These are phyloP conservation scores for Moesziomyces parantarcticus DNA, from an alignment of 1,284 basidiomycete species.

Conservation along the genomic window DNA sequence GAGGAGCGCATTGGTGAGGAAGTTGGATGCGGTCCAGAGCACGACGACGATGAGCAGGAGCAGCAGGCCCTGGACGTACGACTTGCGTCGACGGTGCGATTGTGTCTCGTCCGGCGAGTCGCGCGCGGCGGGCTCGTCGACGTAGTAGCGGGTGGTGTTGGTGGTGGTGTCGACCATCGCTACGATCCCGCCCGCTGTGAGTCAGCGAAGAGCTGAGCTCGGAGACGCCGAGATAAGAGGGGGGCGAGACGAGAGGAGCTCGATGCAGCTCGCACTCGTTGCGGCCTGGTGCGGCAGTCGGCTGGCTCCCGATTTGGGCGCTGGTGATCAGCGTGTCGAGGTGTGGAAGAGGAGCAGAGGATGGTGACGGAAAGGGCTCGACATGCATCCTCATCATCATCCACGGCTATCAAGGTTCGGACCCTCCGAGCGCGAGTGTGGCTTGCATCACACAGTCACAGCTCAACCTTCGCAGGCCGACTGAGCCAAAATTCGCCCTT, in stretches of 20 bases:
- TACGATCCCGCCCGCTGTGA: no score
- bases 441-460: not conserved
- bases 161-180: slow-evolving; percentile 26
- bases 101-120: slow-evolving; percentile 5
- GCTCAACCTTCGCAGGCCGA: not conserved
- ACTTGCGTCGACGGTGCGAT: slow-evolving; percentile 28
- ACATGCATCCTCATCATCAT: no score
- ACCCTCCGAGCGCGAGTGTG: not conserved
- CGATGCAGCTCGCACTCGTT: no score
- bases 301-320: no score
- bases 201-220: no score
- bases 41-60: slow-evolving; percentile 82
- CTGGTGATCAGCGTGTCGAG: not conserved
- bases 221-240: no score
- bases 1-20: slow-evolving; percentile 62
- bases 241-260: no score
- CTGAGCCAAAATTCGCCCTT: not conserved
- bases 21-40: slow-evolving; percentile 76
- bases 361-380: not conserved
- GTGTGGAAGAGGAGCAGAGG: not conserved
- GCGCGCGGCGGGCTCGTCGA: not conserved
- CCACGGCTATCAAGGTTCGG: not conserved
- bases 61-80: slow-evolving; percentile 77
- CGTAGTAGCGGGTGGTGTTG: not conserved
- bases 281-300: no score